Evolutionary conservation across 352 stramenopile genomes (phyloP).

Genomic region (Pythium vanterpoolii): DNA sequence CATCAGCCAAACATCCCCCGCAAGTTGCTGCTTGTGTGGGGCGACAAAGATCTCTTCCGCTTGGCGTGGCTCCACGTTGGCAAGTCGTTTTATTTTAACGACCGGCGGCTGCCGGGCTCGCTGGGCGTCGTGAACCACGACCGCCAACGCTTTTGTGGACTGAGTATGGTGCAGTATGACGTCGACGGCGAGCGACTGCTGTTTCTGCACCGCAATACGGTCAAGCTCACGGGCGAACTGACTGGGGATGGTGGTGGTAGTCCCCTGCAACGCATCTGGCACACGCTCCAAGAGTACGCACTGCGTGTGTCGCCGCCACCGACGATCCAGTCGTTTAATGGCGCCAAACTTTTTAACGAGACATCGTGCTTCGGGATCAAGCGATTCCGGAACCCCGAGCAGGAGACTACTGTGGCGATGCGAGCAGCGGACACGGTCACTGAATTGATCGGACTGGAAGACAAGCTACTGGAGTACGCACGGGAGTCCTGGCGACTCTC

Average conservation of each 20-base stretch:
- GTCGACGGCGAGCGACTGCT: conserved; percentile 11
- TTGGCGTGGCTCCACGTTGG: conserved; percentile 23
- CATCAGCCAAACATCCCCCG: conserved; percentile 20
- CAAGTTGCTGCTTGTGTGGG: conserved; percentile 30
- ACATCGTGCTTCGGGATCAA: conserved; percentile 69
- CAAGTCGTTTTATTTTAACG: conserved; percentile 23
- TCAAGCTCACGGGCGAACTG: conserved; percentile 53
- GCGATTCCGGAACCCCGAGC: conserved; percentile 24
- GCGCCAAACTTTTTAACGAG: conserved; percentile 58
- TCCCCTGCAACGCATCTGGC: conserved; percentile 31
- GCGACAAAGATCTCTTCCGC: conserved; percentile 33
- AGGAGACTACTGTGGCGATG: conserved; percentile 3
- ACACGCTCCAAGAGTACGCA: conserved; percentile 40
- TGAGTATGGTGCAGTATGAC: conserved; percentile 35
- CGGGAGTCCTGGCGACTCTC: conserved; percentile 1
- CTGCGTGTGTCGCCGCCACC: conserved; percentile 21
- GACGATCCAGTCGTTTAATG: conserved; percentile 55
- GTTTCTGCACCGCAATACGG: conserved; percentile 34
- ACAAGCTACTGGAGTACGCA: conserved; percentile 19
- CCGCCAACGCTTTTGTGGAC: conserved; percentile 24
- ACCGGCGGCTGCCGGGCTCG: conserved; percentile 18
- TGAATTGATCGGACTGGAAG: conserved; percentile 15
- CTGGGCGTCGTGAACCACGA: conserved; percentile 22
- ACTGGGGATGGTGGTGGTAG: conserved; percentile 13
- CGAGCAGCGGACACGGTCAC: background rate